These are phyloP conservation scores for Volvariella surrecta DNA, from an alignment of 1,284 basidiomycete species.

Conservation along the genomic window DNA sequence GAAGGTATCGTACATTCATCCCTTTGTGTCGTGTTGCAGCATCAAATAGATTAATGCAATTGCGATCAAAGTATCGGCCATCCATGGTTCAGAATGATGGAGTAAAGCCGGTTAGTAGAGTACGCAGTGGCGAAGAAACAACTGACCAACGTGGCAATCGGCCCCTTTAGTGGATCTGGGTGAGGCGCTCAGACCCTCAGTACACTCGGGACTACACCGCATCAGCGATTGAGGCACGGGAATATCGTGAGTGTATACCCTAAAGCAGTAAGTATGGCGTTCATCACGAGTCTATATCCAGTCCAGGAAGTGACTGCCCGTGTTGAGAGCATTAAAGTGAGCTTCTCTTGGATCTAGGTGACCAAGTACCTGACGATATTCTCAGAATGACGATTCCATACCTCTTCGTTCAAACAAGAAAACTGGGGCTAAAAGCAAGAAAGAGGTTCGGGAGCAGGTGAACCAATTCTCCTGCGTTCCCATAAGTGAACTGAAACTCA, in stretches of 20 bases:
- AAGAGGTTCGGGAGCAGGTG: conserved; percentile 62
- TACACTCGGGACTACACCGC: too few relatives aligned
- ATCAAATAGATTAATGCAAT: neutral
- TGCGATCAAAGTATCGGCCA: conserved; percentile 57
- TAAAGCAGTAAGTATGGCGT: too few relatives aligned
- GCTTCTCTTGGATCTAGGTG: neutral
- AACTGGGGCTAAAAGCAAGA: conserved; percentile 62
- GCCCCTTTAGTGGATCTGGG: conserved; percentile 57
- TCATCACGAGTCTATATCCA: conserved; percentile 15
- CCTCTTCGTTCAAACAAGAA: conserved; percentile 62
- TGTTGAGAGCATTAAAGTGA: conserved; percentile 52
- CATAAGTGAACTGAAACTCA: neutral
- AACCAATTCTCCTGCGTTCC: conserved; percentile 8
- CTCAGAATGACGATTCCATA: conserved; percentile 56
- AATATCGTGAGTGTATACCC: too few relatives aligned
- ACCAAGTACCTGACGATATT: neutral
- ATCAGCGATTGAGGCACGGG: conserved; percentile 28
- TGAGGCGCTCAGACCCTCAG: conserved; percentile 13
- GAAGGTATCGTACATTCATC: conserved; percentile 25
- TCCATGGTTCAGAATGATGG: conserved; percentile 72
- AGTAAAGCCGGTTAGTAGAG: conserved; percentile 51
- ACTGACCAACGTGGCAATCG: neutral
- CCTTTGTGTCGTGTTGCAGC: neutral
- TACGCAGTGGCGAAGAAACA: neutral
- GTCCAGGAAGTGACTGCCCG: conserved; percentile 49